phyloP scores from a whole-genome alignment of 441 rosid genomes.

The Pelargonium cotyledonis region DNA sequence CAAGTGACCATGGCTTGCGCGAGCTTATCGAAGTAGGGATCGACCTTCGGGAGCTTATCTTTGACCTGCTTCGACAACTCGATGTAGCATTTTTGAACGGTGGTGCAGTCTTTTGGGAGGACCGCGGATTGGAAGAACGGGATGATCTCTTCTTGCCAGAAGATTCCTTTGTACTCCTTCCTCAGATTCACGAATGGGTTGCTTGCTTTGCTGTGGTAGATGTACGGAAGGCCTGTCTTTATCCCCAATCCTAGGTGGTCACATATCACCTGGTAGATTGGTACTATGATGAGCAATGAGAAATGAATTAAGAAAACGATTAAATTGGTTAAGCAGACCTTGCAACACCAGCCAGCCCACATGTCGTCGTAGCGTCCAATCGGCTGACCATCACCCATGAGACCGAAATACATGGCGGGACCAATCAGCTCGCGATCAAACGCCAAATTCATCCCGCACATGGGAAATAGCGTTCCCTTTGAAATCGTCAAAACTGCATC shows the following conservation, averaged over 20 bases:
- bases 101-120: constrained; percentile 71
- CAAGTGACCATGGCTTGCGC: constrained; percentile 95
- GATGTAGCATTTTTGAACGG: constrained; percentile 81
- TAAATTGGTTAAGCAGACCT: constrained; percentile 37
- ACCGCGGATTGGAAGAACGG: constrained; percentile 73
- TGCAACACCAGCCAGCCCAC: constrained; percentile 98
- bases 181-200: constrained; percentile 60
- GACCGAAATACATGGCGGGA: constrained; percentile 97
- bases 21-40: constrained; percentile 83
- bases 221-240: constrained; percentile 88
- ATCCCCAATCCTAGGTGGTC: constrained; percentile 85
- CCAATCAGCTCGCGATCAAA: constrained; percentile 84
- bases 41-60: constrained; percentile 65
- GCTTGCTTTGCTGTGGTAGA: constrained; percentile 94
- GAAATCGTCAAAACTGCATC: constrained; percentile 91
- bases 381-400: constrained; percentile 98
- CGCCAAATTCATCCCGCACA: constrained; percentile 95
- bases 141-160: constrained; percentile 97
- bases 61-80: constrained; percentile 74
- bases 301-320: too few species aligned
- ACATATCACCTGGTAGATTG: constrained; percentile 55
- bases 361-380: constrained; percentile 93
- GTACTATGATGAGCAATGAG: too few species aligned
- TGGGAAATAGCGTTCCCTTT: constrained; percentile 89
- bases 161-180: constrained; percentile 16